These are phyloP conservation scores for Lachnum nothofagi DNA, from an alignment of 2,329 filamentous ascomycete species.

Conservation along the genomic window DNA sequence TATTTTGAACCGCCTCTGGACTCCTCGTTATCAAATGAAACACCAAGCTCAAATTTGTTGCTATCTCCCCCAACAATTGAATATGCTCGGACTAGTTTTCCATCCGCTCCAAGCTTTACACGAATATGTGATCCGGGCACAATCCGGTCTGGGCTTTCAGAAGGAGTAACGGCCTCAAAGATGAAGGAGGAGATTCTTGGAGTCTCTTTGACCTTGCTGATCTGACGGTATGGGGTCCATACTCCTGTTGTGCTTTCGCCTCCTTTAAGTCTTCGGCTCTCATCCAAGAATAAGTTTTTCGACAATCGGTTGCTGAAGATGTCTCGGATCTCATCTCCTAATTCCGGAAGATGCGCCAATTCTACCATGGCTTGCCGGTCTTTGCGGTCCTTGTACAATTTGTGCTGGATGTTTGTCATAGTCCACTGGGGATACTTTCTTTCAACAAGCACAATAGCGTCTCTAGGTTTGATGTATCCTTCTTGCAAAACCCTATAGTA, in stretches of 20 bases:
- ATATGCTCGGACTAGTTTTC: slow-evolving; percentile 51
- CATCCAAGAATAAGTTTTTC: slow-evolving; percentile 24
- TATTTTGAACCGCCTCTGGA: slow-evolving; percentile 56
- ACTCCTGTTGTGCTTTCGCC: slow-evolving; percentile 3
- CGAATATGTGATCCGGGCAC: slow-evolving; percentile 48
- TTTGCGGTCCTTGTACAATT: slow-evolving; percentile 48
- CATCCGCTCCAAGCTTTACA: slow-evolving; percentile 47
- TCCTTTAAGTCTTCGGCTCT: slow-evolving; percentile 11
- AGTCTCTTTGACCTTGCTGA: slow-evolving; percentile 47
- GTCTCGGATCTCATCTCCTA: slow-evolving; percentile 8
- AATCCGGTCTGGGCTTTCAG: slow-evolving; percentile 24
- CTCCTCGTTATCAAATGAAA: slow-evolving; percentile 45
- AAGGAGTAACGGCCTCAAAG: slow-evolving; percentile 41
- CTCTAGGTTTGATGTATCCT: slow-evolving; percentile 50
- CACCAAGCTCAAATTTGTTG: slow-evolving; percentile 46
- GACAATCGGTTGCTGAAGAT: slow-evolving; percentile 7
- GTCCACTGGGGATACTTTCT: slow-evolving; percentile 55
- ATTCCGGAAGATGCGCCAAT: slow-evolving; percentile 8
- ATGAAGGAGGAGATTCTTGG: slow-evolving; percentile 45
- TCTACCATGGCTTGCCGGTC: slow-evolving; percentile 14
- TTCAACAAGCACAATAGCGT: slow-evolving; percentile 50
- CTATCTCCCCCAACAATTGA: slow-evolving; percentile 41
- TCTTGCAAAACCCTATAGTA: slow-evolving; percentile 55
- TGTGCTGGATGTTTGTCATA: slow-evolving; percentile 56
- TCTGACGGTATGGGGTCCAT: slow-evolving; percentile 36